Evolutionary conservation across 2,329 filamentous ascomycete genomes (phyloP), one percentile per base, ranked within the genome.

Genomic region (Ustulina deusta): DNA sequence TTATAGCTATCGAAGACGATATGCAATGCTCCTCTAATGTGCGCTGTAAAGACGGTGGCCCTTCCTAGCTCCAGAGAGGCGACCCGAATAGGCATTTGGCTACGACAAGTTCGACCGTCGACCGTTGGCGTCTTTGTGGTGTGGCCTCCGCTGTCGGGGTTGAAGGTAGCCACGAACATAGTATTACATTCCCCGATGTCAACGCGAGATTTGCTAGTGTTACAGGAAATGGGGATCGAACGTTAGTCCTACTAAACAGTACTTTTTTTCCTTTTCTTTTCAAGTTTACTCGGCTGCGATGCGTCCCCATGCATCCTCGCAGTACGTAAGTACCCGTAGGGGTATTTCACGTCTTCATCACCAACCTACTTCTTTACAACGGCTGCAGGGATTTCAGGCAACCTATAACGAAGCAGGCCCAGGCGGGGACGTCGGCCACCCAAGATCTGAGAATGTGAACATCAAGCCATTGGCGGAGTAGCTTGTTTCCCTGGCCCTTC

Each of bases 371-470:
- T 40, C 32, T 51, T 51, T 56, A 69, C n/a, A 63, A 32, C 6
- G 72, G 65, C 59, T 72, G 73, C 11, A 78, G 52, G 9, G 72
- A 75, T 61, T 74, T 73, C 44, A 76, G 55, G 27, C 71, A 69
- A 20, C 74, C 75, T 22, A 78, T 49, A 5, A 71, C 61, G 55
- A 79, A 79, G 64, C 74, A 78, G 3, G 74, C 29, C 77, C 77
- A 79, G 1, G 75, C 72, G 3, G 77, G 76, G n/a, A 79, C 46
- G 58, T 79, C 78, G 6, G 72, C 70, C 9, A 74, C 1, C 10
- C 74, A 61, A 6, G 75, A 77, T 42, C 78, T 70, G 29, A 76
- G 44, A 7, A 64, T 48, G 66, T 79, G 77, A 7, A 77, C 70
- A 32, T 70, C 49, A 10, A 79, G 68, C 78, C 78, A 79, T 51